phyloP scores from a whole-genome alignment of 2,329 filamentous ascomycete species.

The Lachnellula occidentalis region DNA sequence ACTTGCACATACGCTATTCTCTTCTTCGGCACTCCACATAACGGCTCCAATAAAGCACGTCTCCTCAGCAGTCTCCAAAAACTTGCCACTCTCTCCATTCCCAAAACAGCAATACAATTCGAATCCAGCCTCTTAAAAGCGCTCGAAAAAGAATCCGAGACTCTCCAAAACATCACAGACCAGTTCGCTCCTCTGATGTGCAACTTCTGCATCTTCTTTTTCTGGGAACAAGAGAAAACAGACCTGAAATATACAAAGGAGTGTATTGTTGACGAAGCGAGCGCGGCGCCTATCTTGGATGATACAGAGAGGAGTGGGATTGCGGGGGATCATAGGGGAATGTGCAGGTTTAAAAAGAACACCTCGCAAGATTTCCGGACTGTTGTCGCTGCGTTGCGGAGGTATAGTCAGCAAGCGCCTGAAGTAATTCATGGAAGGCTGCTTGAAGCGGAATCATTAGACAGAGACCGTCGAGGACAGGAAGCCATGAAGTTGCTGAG shows the following conservation, averaged over 20 bases:
- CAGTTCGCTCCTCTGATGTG: conserved; percentile 35
- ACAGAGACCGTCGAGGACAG: too few species aligned
- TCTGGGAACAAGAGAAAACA: conserved; percentile 36
- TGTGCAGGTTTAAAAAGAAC: background rate
- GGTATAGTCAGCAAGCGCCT: background rate
- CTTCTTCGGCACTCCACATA: conserved; percentile 35
- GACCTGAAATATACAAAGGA: conserved; percentile 36
- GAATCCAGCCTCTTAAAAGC: conserved; percentile 46
- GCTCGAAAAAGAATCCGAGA: conserved; percentile 41
- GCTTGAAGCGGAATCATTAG: too few species aligned
- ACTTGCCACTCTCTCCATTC: conserved; percentile 26
- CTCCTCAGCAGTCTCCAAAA: conserved; percentile 25
- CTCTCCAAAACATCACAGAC: conserved; percentile 35
- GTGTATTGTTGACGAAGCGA: conserved; percentile 61
- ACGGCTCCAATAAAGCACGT: conserved; percentile 32
- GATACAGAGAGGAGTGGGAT: conserved; percentile 34
- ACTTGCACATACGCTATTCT: conserved; percentile 34
- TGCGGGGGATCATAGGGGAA: conserved; percentile 5
- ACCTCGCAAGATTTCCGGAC: background rate
- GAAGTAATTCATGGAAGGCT: background rate
- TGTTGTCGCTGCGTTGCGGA: background rate
- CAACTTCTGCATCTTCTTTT: conserved; percentile 34
- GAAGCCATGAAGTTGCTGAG: too few species aligned
- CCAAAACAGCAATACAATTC: conserved; percentile 21
- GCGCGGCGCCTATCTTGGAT: conserved; percentile 53